Base-by-base conservation (phyloP, 352 stramenopile species). In the Globisporangium acanthophoron region DNA sequence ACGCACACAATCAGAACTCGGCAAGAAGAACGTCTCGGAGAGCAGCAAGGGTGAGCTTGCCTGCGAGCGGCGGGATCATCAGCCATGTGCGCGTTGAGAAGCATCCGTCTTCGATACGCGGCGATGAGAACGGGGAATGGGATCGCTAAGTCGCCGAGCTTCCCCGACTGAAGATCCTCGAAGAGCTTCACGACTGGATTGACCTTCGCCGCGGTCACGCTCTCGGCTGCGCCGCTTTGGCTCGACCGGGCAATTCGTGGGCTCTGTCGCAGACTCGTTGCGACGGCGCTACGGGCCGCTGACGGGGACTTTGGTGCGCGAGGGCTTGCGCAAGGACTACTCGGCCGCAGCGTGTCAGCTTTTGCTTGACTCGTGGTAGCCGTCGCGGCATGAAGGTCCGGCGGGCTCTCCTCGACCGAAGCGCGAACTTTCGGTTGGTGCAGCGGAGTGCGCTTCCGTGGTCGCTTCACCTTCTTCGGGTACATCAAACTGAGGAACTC, bases 21-120 rank as follows among this genome's bases (percentile, higher is more conserved):
- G 16, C 11, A 27, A 35, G 21, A 6, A 21, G 20, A 54, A 62
- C 64, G 5, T 75, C 67, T 46, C 71, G 70, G 4, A 43, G 37
- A 43, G 35, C 7, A 40, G 35, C 35, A 15, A 15, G 11, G 5
- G 35, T 12, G 37, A 18, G 12, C 37, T 43, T 13, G 37, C 37
- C 37, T 43, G 56, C 83, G 71, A 15, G 76, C 64, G 2, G 72
- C 64, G 0, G 76, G 58, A 52, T 90, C 82, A 12, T 81, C 78
- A 11, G 80, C 74, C 83, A 93, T 93, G 73, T 93, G 83, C 0
- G 83, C 83, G 43, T 90, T 87, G n/a, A 93, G 63, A 9, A 91
- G 68, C 83, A 93, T 91, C 3, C 80, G 77, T 5, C 85, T 68
- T 9, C 85, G 67, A 33, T 91, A 92, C 12, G 85, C 85, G 3